phyloP scores from a whole-genome alignment of 1,284 basidiomycete species.

The Microbotryum intermedium region DNA sequence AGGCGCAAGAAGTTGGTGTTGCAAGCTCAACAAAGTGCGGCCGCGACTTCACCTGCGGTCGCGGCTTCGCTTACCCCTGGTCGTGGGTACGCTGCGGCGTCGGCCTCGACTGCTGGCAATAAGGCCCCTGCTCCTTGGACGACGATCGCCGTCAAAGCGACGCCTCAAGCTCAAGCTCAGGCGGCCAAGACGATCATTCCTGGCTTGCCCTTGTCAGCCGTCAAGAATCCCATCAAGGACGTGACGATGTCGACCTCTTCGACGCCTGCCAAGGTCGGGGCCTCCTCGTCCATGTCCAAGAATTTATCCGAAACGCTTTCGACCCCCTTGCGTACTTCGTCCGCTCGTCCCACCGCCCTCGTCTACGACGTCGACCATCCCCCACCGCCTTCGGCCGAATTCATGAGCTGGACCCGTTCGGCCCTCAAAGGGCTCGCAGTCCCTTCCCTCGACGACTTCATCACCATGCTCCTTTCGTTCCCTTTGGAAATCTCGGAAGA shows the following conservation, averaged over 20 bases:
- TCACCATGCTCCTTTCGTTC: constrained; percentile 71
- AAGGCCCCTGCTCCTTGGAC: constrained; percentile 15
- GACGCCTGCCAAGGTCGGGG: constrained; percentile 29
- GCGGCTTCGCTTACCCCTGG: too few relatives aligned
- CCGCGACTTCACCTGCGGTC: too few relatives aligned
- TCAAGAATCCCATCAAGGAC: neutral
- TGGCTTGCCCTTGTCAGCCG: neutral
- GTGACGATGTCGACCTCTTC: constrained; percentile 20
- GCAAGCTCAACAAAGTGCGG: constrained; percentile 31
- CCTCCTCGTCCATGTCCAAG: constrained; percentile 39
- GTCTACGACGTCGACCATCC: constrained; percentile 40
- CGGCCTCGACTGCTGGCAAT: too few relatives aligned
- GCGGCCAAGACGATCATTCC: constrained; percentile 21
- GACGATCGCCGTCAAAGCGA: constrained; percentile 20
- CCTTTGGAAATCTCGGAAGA: constrained; percentile 69
- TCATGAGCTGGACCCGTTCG: constrained; percentile 83
- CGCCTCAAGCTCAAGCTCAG: neutral
- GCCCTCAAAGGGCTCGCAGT: constrained; percentile 66
- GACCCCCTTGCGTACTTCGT: constrained; percentile 18
- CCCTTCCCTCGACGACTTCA: constrained; percentile 75
- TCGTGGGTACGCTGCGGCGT: too few relatives aligned
- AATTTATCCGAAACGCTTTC: neutral
- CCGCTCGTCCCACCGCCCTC: constrained; percentile 30
- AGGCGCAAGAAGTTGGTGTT: constrained; percentile 56
- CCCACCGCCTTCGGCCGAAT: constrained; percentile 56